Conservation (phyloP, 78 protist species). For the Guillardia theta region DNA sequence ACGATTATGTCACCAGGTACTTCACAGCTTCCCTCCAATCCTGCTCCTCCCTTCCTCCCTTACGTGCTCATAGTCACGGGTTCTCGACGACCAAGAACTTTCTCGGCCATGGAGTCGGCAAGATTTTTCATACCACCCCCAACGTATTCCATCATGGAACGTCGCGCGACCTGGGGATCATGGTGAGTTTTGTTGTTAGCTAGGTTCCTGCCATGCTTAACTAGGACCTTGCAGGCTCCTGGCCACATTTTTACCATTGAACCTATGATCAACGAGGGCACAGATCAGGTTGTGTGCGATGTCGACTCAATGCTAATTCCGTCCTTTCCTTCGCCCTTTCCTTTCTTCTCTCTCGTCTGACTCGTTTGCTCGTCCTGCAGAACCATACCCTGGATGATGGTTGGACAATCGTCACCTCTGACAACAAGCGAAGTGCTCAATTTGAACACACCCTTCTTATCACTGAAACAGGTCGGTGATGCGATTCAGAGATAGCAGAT, state of each 20-base stretch:
- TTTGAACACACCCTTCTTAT: conserved; percentile 96
- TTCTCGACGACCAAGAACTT: not conserved
- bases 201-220: no score
- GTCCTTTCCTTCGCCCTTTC: no score
- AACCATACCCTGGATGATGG: conserved; percentile 87
- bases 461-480: conserved; percentile 47
- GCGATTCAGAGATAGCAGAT: not conserved
- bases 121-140: conserved; percentile 87
- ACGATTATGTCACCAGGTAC: not conserved
- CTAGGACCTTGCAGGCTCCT: no score
- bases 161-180: conserved; percentile 76
- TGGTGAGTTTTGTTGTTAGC: no score
- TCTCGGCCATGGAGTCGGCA: conserved; percentile 92
- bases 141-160: conserved; percentile 78
- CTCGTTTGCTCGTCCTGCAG: no score
- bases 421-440: conserved; percentile 94
- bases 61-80: not conserved
- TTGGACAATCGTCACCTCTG: conserved; percentile 93
- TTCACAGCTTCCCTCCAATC: not conserved
- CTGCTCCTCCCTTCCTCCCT: not conserved
- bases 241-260: conserved; percentile 92
- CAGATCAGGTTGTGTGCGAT: no score
- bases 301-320: no score
- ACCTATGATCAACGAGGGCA: conserved; percentile 91
- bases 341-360: no score